Conservation (phyloP, 2,329 filamentous ascomycete genomes). For the Penicillium sp. region DNA sequence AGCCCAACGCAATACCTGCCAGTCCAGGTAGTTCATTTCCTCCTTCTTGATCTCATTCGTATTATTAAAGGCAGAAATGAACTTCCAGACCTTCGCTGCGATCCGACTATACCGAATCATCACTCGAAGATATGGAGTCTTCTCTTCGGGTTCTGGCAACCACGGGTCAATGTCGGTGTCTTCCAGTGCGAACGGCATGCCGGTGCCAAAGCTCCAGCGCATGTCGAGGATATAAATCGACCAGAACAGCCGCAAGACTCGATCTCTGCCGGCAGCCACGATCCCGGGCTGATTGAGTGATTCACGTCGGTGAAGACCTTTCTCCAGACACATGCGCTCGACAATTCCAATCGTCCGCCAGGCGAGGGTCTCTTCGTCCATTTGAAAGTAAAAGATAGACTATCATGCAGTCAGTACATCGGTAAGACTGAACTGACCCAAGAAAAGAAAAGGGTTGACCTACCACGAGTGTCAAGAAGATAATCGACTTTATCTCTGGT, state of each 20-base stretch:
- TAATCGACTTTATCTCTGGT: constrained; percentile 60
- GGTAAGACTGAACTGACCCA: not conserved
- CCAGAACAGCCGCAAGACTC: constrained; percentile 79
- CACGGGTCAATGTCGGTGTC: constrained; percentile 81
- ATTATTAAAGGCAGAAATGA: constrained; percentile 71
- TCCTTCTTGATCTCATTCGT: constrained; percentile 67
- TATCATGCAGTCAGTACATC: constrained; percentile 31
- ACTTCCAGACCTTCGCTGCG: constrained; percentile 80
- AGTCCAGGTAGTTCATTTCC: constrained; percentile 78
- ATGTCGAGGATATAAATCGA: constrained; percentile 83
- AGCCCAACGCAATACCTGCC: constrained; percentile 83
- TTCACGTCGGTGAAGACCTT: constrained; percentile 78
- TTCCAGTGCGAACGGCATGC: constrained; percentile 79
- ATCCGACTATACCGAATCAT: constrained; percentile 86
- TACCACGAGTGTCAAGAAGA: constrained; percentile 56
- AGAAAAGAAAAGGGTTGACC: constrained; percentile 4
- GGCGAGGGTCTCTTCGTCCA: constrained; percentile 79
- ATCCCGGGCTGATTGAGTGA: constrained; percentile 67
- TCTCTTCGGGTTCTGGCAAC: constrained; percentile 69
- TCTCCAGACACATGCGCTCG: constrained; percentile 73
- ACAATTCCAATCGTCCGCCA: constrained; percentile 91
- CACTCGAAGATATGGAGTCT: constrained; percentile 71
- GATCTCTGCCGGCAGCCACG: constrained; percentile 67
- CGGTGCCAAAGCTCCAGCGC: constrained; percentile 84
- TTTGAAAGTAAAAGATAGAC: constrained; percentile 78